Percentiles rank a stretch among this genome's conserved stretches.
phyloP scores from a whole-genome alignment of 306 rosid genomes.

The Vigna reflexopilosa region DNA sequence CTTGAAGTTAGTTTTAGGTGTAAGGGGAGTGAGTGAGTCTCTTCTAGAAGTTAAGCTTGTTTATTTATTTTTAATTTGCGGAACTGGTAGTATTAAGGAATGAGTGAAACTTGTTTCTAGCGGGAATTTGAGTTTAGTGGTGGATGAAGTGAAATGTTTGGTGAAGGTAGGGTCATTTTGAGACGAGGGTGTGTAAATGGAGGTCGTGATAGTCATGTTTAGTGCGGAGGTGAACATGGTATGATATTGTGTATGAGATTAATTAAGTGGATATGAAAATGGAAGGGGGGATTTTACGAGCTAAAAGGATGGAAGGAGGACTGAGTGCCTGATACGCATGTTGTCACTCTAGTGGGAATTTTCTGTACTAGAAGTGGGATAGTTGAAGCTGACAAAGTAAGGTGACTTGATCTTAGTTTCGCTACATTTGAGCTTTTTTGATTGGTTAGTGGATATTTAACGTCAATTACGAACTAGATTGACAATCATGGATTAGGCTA shows the following conservation, averaged over 20 bases:
- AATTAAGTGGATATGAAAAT: background rate
- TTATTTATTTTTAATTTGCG: background rate
- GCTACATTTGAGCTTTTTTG: background rate
- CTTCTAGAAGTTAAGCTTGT: slow-evolving; percentile 23
- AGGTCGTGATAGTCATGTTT: background rate
- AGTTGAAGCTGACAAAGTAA: background rate
- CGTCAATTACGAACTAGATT: background rate
- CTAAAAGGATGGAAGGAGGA: background rate
- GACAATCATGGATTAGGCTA: background rate
- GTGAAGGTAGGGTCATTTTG: slow-evolving; percentile 18
- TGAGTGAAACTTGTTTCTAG: background rate
- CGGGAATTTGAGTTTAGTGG: slow-evolving; percentile 23
- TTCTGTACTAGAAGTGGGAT: background rate
- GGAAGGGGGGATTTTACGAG: background rate
- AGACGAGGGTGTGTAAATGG: slow-evolving; percentile 9
- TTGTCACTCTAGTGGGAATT: background rate
- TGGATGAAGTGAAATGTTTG: background rate
- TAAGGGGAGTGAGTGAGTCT: background rate
- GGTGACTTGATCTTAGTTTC: background rate
- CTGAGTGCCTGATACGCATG: background rate
- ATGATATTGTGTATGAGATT: background rate
- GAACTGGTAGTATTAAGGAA: background rate
- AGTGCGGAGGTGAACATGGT: background rate
- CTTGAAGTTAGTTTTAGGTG: slow-evolving; percentile 5
- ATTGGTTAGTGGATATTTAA: background rate